phyloP scores from a whole-genome alignment of 257 asterid genomes.

The Ilex aquifolium region DNA sequence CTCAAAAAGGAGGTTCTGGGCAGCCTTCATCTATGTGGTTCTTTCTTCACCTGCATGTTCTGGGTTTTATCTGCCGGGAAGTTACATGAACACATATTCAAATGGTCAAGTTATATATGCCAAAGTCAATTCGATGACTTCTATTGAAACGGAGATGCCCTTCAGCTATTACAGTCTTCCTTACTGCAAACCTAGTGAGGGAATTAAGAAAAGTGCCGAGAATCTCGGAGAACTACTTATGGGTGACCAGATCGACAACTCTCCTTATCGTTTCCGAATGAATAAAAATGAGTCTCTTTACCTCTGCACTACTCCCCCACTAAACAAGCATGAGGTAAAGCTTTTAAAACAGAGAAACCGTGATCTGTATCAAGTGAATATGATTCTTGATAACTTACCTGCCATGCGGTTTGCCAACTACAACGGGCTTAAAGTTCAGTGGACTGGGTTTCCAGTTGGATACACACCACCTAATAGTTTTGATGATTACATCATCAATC shows the following conservation, averaged over 20 bases:
- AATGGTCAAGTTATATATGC: conserved; percentile 2
- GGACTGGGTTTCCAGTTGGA: conserved; percentile 17
- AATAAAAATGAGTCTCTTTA: conserved; percentile 12
- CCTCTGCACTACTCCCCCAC: conserved; percentile 12
- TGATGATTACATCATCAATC: conserved; percentile 13
- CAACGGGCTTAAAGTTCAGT: conserved; percentile 12
- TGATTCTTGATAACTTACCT: conserved; percentile 14
- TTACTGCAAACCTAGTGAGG: conserved; percentile 10
- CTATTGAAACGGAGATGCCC: conserved; percentile 17
- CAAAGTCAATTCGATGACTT: conserved; percentile 15
- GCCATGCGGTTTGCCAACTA: conserved; percentile 11
- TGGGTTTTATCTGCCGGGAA: conserved; percentile 17
- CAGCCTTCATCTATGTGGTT: conserved; percentile 3
- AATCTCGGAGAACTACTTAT: conserved; percentile 15
- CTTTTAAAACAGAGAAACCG: conserved; percentile 16
- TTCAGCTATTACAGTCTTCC: conserved; percentile 15
- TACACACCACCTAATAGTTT: conserved; percentile 6
- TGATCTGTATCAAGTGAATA: conserved; percentile 17
- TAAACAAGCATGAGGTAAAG: conserved; percentile 10
- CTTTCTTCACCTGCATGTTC: conserved; percentile 4
- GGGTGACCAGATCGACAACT: conserved; percentile 17
- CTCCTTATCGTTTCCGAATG: conserved; percentile 16
- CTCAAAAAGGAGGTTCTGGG: conserved; percentile 1
- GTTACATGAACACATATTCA: conserved; percentile 16
- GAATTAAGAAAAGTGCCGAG: conserved; percentile 16